Base-by-base conservation (phyloP, 176 grass and related monocot genomes). In the Eremochloa ophiuroides region DNA sequence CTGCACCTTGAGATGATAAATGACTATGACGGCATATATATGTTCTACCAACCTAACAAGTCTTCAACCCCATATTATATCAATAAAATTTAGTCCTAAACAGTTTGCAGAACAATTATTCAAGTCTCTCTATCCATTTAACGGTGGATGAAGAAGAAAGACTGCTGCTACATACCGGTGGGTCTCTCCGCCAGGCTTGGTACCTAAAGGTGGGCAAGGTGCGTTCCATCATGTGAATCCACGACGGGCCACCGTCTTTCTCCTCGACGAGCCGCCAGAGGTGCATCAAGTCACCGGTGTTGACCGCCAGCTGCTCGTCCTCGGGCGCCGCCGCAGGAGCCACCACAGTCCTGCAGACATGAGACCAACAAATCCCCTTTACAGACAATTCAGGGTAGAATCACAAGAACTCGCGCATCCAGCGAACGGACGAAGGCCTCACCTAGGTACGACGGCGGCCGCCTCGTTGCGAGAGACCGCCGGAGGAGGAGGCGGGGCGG, bases 171-270 rank as follows among this genome's bases (percentile, higher is more conserved):
- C 31, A 61, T 76, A 88, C 95, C 90, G 88, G 43, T 28, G 86
- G 81, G 47, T 96, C 97, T 88, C 97, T 91, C 10, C 85, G 53
- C 97, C 97, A 99, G 5, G 97, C 97, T 35, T 88, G 87, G 43
- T 93, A 99, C 0, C 82, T 80, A 77, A 92, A 85, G 6, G 37
- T 88, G 0, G 85, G 97, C 83, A 93, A 40, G 3, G 82, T 81
- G 62, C 84, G 82, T 1, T 99, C 91, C 97, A 93, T 91, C 91
- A 99, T 93, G 78, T 90, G 90, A 29, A 84, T 88, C 97, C 93
- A 99, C 0, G 77, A 28, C 3, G 91, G 97, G 3, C 91, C 93
- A 43, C 87, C 97, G 46, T 99, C 93, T 59, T 86, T 93, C 87
- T 84, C 89, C 72, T 99, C 85, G 18, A 99, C 97, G 17, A 99